Evolutionary conservation across 148 eudicot species (phyloP), one percentile per base, ranked within the genome.

Genomic region (Polygonum maritimum): DNA sequence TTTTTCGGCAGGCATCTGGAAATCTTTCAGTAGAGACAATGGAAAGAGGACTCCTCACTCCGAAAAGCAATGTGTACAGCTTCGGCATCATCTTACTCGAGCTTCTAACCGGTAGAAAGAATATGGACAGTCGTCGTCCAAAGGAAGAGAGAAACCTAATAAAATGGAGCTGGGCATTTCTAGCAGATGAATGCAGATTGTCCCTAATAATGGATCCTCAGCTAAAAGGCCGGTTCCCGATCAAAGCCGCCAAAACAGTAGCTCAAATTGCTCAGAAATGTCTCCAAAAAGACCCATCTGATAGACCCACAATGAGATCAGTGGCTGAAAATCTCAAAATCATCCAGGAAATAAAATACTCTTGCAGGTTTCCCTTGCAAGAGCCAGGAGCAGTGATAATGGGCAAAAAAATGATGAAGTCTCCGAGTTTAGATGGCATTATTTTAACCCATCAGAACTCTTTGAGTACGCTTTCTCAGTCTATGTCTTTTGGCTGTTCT

Each of bases 271-370:
- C 98, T 36, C 97, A 89, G 78, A 75, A 82, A 79, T 92, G 98
- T 75, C 97, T 94, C 54, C 98, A 85, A 58, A 89, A 83, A 63
- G 98, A 94, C 80, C 97, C 98, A 45, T 89, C 97, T 15, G 97
- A 90, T 74, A 86, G 98, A 79, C 97, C 98, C 60, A 94, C 98
- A 38, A 90, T 92, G 98, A 90, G 98, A 87, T 84, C 84, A 12
- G 75, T 92, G 0, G 84, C 81, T 36, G 89, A 92, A 44, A 84
- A 83, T 72, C 87, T 94, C 55, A 92, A 86, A 78, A 55, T 83
- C 69, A 84, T 94, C 57, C 98, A 90, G 76, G 96, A 92, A 74
- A 82, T 92, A 83, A 94, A 92, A 74, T 82, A 84, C 51, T 83
- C 93, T 2, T 92, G 88, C 73, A 78, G 86, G 75, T 94, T 88